Evolutionary conservation across 805 yeast species (phyloP).

Genomic region (Yamadazyma phyllophila): DNA sequence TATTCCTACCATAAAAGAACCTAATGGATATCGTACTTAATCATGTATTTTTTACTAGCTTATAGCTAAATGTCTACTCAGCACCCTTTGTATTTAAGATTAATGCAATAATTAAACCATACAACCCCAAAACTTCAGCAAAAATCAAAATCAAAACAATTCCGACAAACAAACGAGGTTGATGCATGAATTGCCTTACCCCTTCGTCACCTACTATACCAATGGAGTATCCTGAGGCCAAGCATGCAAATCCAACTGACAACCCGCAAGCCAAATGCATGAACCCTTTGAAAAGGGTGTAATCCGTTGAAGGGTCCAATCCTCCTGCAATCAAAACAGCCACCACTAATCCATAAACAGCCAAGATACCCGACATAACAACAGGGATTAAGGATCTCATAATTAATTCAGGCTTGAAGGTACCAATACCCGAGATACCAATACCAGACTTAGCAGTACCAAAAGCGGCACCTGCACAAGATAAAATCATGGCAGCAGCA

Average conservation of each 20-base stretch:
- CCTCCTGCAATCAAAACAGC: conserved; percentile 94
- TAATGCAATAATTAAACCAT: conserved; percentile 94
- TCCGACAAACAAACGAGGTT: conserved; percentile 85
- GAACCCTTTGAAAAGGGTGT: conserved; percentile 92
- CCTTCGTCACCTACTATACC: conserved; percentile 95
- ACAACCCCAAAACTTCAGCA: conserved; percentile 85
- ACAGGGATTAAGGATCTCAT: conserved; percentile 97
- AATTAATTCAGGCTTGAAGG: conserved; percentile 93
- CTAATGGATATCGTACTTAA: not conserved
- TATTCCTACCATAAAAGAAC: no score
- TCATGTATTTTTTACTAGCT: not conserved
- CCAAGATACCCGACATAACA: conserved; percentile 95
- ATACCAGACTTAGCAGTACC: conserved; percentile 98
- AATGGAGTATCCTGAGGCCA: conserved; percentile 95
- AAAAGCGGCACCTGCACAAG: conserved; percentile 97
- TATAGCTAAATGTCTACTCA: conserved; percentile 6
- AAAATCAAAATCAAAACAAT: conserved; percentile 86
- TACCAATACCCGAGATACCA: conserved; percentile 97
- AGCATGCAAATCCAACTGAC: conserved; percentile 93
- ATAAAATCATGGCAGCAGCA: conserved; percentile 84
- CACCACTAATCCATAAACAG: conserved; percentile 96
- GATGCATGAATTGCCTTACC: conserved; percentile 83
- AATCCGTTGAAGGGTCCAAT: conserved; percentile 70
- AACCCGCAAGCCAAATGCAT: conserved; percentile 97
- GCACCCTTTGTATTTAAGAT: conserved; percentile 88